Evolutionary conservation across 176 grass and related monocot genomes (phyloP).

Genomic region (Melocanna baccifera): DNA sequence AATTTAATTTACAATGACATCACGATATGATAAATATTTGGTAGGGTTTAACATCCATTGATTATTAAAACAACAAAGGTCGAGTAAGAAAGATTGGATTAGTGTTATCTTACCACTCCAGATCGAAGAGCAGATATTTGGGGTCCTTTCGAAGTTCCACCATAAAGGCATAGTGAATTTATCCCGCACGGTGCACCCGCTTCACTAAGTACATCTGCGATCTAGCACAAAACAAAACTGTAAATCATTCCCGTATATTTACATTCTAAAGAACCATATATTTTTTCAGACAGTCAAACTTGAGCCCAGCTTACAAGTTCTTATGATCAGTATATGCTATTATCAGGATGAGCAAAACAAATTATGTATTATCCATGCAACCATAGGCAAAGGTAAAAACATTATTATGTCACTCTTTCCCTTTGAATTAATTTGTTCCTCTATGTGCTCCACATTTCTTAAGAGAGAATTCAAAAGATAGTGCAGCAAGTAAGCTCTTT

Average conservation of each 20-base stretch:
- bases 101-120: constrained; percentile 79
- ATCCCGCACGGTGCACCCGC: constrained; percentile 74
- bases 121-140: constrained; percentile 92
- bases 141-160: constrained; percentile 90
- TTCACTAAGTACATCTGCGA: constrained; percentile 79
- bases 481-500: neutral
- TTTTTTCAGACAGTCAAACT: neutral
- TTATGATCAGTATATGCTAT: constrained; percentile 11
- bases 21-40: neutral
- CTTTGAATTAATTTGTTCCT: neutral
- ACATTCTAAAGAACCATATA: neutral
- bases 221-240: constrained; percentile 50
- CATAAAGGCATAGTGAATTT: constrained; percentile 89
- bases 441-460: neutral
- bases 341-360: neutral
- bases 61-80: neutral
- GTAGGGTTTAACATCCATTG: neutral
- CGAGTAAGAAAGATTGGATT: neutral
- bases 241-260: constrained; percentile 9
- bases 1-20: neutral
- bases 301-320: neutral
- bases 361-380: neutral
- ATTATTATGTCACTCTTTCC: neutral
- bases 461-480: neutral
- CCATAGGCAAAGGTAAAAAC: neutral